A percentile compares a stretch with the other conserved stretches of the same genome.
These are phyloP conservation scores for Coccomyxa sp. DNA, from an alignment of 139 green algal species.

Conservation along the genomic window DNA sequence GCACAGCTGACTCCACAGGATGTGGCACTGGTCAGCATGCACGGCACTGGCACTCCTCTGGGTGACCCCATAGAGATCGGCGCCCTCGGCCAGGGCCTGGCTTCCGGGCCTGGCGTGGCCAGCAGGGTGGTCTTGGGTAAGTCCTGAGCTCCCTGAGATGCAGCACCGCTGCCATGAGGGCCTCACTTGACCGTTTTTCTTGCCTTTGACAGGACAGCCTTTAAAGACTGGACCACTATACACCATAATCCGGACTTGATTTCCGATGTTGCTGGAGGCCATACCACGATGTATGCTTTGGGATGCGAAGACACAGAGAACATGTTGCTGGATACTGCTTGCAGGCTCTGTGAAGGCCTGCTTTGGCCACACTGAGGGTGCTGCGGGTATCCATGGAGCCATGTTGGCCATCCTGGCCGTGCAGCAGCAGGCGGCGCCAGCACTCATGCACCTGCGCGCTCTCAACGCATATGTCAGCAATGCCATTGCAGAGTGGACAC, in stretches of 20 bases:
- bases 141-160: too few relatives aligned
- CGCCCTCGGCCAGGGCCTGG: conserved; percentile 22
- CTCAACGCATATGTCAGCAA: conserved; percentile 60
- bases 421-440: conserved; percentile 7
- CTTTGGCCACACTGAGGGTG: conserved; percentile 71
- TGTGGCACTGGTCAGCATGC: conserved; percentile 37
- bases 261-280: too few relatives aligned
- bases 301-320: too few relatives aligned
- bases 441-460: conserved; percentile 49
- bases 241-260: too few relatives aligned
- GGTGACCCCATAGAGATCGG: conserved; percentile 75
- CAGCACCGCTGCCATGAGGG: too few relatives aligned
- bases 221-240: too few relatives aligned
- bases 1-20: conserved; percentile 1
- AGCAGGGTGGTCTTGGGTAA: too few relatives aligned
- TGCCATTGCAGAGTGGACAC: conserved; percentile 3
- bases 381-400: conserved; percentile 58
- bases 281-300: too few relatives aligned
- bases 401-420: conserved; percentile 28
- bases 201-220: too few relatives aligned
- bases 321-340: too few relatives aligned
- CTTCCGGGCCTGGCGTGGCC: not conserved
- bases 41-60: conserved; percentile 71
- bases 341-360: conserved; percentile 59
- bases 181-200: too few relatives aligned